Evolutionary conservation across 176 grass and related monocot species (phyloP).

Genomic region (Zea luxurians): DNA sequence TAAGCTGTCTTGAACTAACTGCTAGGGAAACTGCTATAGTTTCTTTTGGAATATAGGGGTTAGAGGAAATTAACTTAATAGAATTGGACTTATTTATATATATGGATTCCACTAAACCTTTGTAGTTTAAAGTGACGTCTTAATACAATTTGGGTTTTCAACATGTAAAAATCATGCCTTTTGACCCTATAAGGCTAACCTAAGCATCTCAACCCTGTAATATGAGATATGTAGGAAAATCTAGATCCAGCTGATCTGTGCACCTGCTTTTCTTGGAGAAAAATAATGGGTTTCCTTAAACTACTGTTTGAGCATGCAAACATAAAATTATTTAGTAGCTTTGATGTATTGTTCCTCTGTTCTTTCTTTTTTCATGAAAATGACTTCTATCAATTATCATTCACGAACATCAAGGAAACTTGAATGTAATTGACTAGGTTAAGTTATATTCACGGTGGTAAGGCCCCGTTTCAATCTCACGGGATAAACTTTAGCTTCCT

Average conservation of each 20-base stretch:
- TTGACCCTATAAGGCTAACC: neutral
- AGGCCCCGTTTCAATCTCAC: too few relatives aligned
- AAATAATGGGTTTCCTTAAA: neutral
- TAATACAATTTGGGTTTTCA: neutral
- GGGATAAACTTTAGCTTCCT: too few relatives aligned
- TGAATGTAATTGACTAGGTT: neutral
- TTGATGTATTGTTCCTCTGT: neutral
- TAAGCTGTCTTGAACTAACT: neutral
- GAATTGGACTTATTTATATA: neutral
- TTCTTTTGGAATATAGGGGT: neutral
- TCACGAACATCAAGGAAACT: neutral
- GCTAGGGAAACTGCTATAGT: neutral
- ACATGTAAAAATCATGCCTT: neutral
- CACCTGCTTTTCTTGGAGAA: neutral
- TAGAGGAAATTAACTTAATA: neutral
- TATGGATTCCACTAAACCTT: neutral
- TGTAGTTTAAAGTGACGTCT: neutral
- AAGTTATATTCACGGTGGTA: neutral
- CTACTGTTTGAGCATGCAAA: neutral
- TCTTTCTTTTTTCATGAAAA: neutral
- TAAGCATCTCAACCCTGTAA: conserved; percentile 10
- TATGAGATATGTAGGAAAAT: neutral
- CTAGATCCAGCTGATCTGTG: neutral
- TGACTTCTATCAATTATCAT: neutral
- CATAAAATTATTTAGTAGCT: conserved; percentile 1